phyloP scores from a whole-genome alignment of 352 stramenopile species.

The Pythium pyrilobum region DNA sequence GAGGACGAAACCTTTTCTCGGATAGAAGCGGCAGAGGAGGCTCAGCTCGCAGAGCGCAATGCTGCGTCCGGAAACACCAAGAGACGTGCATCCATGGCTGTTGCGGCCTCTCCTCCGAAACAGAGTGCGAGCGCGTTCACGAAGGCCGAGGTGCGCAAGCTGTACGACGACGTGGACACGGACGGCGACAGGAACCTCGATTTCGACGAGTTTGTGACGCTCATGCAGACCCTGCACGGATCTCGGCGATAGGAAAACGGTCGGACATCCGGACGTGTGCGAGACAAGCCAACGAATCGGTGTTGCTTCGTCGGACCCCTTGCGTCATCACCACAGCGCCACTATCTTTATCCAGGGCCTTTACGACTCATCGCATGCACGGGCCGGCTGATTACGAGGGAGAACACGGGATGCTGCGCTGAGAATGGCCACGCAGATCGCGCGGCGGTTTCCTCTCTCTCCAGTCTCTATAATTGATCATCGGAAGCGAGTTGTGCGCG shows the following conservation, averaged over 20 bases:
- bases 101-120: background rate
- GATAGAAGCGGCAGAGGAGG: conserved; percentile 32
- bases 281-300: background rate
- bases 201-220: conserved; percentile 63
- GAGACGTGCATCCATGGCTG: background rate
- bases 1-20: conserved; percentile 55
- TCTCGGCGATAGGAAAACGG: background rate
- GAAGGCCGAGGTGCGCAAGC: conserved; percentile 42
- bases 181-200: conserved; percentile 47
- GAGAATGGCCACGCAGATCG: too few relatives aligned
- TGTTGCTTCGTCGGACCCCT: too few relatives aligned
- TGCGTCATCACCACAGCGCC: too few relatives aligned
- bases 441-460: too few relatives aligned
- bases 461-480: too few relatives aligned
- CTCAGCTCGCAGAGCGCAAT: conserved; percentile 13
- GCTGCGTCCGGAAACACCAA: background rate
- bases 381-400: too few relatives aligned
- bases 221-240: conserved; percentile 49
- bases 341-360: too few relatives aligned
- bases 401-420: too few relatives aligned
- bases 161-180: conserved; percentile 53
- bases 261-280: background rate
- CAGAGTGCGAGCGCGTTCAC: conserved; percentile 35
- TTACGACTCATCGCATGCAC: too few relatives aligned
- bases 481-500: too few relatives aligned